phyloP scores from a whole-genome alignment of 2,329 filamentous ascomycete genomes.

The Ambrosiella cleistominuta region DNA sequence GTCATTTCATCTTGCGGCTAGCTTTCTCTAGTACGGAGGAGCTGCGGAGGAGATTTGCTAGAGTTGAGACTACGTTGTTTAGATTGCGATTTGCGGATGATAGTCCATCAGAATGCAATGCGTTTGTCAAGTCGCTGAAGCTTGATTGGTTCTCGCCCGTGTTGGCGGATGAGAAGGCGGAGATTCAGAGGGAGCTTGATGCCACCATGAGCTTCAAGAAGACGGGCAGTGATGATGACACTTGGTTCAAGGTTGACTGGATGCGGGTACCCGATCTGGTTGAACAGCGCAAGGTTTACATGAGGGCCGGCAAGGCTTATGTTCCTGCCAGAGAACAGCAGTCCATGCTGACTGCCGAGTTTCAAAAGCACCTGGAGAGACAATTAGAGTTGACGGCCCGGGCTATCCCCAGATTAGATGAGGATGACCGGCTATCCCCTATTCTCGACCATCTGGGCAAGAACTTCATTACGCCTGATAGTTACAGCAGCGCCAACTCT shows the following conservation, averaged over 20 bases:
- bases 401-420: slow-evolving; percentile 77
- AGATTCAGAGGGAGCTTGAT: slow-evolving; percentile 40
- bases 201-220: slow-evolving; percentile 22
- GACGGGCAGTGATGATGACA: slow-evolving; percentile 50
- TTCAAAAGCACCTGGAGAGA: slow-evolving; percentile 59
- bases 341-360: slow-evolving; percentile 80
- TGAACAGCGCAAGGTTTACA: slow-evolving; percentile 56
- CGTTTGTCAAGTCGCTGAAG: slow-evolving; percentile 60
- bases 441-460: slow-evolving; percentile 68
- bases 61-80: slow-evolving; percentile 82
- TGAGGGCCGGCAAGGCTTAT: slow-evolving; percentile 72
- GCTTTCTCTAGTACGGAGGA: slow-evolving; percentile 89
- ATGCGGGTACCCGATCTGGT: slow-evolving; percentile 80
- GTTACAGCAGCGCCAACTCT: slow-evolving; percentile 50
- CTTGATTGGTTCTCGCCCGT: slow-evolving; percentile 87
- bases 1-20: slow-evolving; percentile 86
- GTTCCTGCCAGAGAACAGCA: slow-evolving; percentile 75
- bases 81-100: slow-evolving; percentile 65
- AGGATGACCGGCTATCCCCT: slow-evolving; percentile 72
- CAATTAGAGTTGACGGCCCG: slow-evolving; percentile 83
- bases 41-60: slow-evolving; percentile 65
- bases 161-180: slow-evolving; percentile 56
- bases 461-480: slow-evolving; percentile 85
- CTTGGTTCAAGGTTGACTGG: slow-evolving; percentile 96
- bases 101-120: slow-evolving; percentile 50